A percentile compares a stretch with the other conserved stretches of the same genome.
These are phyloP conservation scores for Fusarium temperatum DNA, from an alignment of 2,329 filamentous ascomycete genomes.

Conservation along the genomic window DNA sequence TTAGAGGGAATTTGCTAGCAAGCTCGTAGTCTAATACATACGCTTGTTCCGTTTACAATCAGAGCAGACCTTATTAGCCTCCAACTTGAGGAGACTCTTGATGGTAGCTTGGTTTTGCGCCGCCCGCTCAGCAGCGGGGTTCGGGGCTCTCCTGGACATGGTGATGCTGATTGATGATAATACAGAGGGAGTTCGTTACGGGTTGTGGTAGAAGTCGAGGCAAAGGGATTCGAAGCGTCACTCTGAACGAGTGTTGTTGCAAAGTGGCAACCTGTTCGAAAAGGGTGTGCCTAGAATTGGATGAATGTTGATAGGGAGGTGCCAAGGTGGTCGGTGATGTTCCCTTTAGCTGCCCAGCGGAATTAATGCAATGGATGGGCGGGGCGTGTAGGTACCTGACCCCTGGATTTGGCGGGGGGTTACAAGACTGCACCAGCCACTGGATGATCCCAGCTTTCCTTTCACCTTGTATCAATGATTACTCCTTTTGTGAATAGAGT, in stretches of 20 bases:
- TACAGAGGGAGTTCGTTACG: not conserved
- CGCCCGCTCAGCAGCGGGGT: slow-evolving; percentile 84
- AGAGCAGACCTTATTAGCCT: slow-evolving; percentile 94
- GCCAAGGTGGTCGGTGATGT: slow-evolving; percentile 41
- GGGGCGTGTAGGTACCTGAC: slow-evolving; percentile 20
- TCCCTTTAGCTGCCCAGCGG: slow-evolving; percentile 32
- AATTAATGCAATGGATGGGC: slow-evolving; percentile 18
- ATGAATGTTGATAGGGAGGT: slow-evolving; percentile 40
- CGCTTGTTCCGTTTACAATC: slow-evolving; percentile 99
- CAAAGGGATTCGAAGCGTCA: not conserved
- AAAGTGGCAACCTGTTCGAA: slow-evolving; percentile 40
- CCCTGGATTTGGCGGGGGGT: slow-evolving; percentile 21
- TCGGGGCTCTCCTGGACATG: slow-evolving; percentile 83
- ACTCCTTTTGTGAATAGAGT: not conserved
- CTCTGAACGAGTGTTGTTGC: slow-evolving; percentile 21
- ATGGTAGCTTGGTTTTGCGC: slow-evolving; percentile 94
- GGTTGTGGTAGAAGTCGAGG: not conserved
- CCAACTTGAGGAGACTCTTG: slow-evolving; percentile 93
- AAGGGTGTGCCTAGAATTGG: slow-evolving; percentile 27
- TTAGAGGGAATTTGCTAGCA: slow-evolving; percentile 5
- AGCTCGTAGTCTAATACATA: slow-evolving; percentile 54
- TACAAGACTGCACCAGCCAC: slow-evolving; percentile 10
- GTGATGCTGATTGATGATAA: slow-evolving; percentile 17
- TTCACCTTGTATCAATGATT: not conserved
- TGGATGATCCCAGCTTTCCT: not conserved